Evolutionary conservation across 2,329 filamentous ascomycete species (phyloP), one percentile per base, ranked within the genome.

Genomic region (Fusarium devonianum): DNA sequence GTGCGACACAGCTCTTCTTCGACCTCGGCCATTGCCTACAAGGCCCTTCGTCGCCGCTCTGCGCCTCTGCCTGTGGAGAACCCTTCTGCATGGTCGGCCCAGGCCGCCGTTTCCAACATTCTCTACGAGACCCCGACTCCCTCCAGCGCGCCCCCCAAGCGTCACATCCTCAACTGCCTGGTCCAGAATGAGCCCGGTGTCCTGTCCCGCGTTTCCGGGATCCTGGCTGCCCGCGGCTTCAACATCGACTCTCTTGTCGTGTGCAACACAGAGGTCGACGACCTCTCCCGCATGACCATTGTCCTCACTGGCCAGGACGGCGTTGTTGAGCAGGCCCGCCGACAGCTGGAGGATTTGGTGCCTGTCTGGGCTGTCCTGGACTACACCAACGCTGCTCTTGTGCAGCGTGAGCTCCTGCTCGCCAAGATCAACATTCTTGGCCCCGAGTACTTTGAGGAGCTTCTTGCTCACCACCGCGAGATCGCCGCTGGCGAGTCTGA

Each of bases 171-270:
- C 75, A 99, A 99, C 78, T 99, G 94, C 73, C 84, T 99, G 55
- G 94, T 99, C 53, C 94, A 99, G 76, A 99, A 99, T 77, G 94
- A 99, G 79, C 94, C 94, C 10, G 94, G 94, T 77, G 94, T 99
- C 48, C 81, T 99, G 49, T 97, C 93, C 41, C 92, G 94, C 53
- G 90, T 99, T 8, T 97, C 94, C 1, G 94, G 94, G 45, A 97
- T 99, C 69, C 81, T 99, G 23, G 94, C 94, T 10, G 94, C 94
- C 32, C 86, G 94, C 50, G 94, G 94, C 60, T 99, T 99, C 85
- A 99, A 99, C 79, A 99, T 99, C 68, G 94, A 99, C 81, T 96
- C 90, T 44, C 80, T 99, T 58, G 94, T 99, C 45, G 94, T 99
- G 54, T 99, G 94, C 80, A 94, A 90, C 75, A 99, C 94, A 56